Base-by-base conservation (phyloP, 2,329 filamentous ascomycete species). In the Pleomassaria siparia region DNA sequence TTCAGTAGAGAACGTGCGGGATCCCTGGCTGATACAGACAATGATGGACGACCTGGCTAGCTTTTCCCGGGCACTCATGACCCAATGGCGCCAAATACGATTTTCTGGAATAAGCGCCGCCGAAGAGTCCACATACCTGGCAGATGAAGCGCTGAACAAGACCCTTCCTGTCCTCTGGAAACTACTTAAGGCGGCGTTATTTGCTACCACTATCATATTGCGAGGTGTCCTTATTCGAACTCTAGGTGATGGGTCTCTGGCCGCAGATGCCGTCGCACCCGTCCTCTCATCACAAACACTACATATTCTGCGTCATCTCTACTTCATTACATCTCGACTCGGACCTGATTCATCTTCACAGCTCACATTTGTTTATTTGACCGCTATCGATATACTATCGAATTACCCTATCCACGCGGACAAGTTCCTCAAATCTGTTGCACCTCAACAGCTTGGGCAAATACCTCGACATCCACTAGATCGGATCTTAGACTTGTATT, bases 351-450 rank as follows among this genome's bases (percentile, higher is more conserved):
- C 83, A 1, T 95, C 95, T 60, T 89, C 91, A 44, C 87, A 89
- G 48, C 92, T 95, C 69, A 84, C 81, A 1, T 96, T 96, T 64
- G 86, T 89, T 21, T 90, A 91, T 60, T 79, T 95, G 18, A 84
- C 88, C 1, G 85, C 90, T 3, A 83, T 96, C 53, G 91, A 96
- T 68, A 84, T 91, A 30, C 79, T 96, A 4, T 79, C 86, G 8
- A 82, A 84, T n/a, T 87, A 89, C 58, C 80, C 86, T 0, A 73
- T 76, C 10, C 80, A 87, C 22, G 80, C 83, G 3, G 80, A 86
- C 50, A 76, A 80, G 16, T 89, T 95, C 58, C 73, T 95, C 20
- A 75, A 77, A 51, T 79, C 81, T 16, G 86, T 87, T 41, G 78
- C 80, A 47, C 82, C 82, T 5, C 69, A 71, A 33, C 74, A 80